Percentiles rank a stretch among this genome's conserved stretches.
These are phyloP conservation scores for Pyricularia sp. DNA, from an alignment of 2,329 filamentous ascomycete genomes.

Conservation along the genomic window DNA sequence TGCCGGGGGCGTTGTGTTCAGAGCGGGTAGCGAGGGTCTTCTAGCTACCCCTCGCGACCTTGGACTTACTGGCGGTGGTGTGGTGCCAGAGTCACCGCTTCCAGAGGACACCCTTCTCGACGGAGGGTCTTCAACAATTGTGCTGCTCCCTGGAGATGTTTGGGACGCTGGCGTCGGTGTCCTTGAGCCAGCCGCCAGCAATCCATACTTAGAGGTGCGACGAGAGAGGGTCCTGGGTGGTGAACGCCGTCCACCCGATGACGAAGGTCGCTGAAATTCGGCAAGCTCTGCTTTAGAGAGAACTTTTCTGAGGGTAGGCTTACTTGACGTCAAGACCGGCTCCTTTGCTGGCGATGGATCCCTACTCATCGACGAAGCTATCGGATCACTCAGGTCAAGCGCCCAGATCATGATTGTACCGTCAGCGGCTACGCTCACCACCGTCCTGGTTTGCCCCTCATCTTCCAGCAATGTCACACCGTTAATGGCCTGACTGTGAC, in stretches of 20 bases:
- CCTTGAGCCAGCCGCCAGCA: conserved; percentile 23
- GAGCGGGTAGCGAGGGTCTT: conserved; percentile 44
- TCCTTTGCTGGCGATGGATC: conserved; percentile 45
- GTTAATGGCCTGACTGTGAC: conserved; percentile 88
- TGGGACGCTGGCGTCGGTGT: conserved; percentile 27
- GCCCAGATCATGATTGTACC: conserved; percentile 78
- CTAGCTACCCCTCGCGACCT: conserved; percentile 32
- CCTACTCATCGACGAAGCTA: conserved; percentile 29
- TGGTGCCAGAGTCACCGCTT: conserved; percentile 35
- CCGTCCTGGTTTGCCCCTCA: conserved; percentile 36
- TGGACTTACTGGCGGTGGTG: conserved; percentile 39
- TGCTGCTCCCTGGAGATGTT: conserved; percentile 21
- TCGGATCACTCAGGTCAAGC: conserved; percentile 39
- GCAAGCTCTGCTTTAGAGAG: conserved; percentile 81
- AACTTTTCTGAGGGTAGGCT: conserved; percentile 73
- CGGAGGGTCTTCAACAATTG: conserved; percentile 34
- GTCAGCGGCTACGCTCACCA: conserved; percentile 70
- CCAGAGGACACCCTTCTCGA: conserved; percentile 34
- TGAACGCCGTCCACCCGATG: conserved; percentile 39
- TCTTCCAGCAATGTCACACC: conserved; percentile 65
- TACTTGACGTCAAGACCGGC: conserved; percentile 35
- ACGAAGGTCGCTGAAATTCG: conserved; percentile 55
- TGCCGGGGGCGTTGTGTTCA: conserved; percentile 25
- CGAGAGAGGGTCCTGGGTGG: conserved; percentile 45
- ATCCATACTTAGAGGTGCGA: conserved; percentile 42